phyloP scores from a whole-genome alignment of 2,329 filamentous ascomycete species.

The Aspergillus quadrilineatus region DNA sequence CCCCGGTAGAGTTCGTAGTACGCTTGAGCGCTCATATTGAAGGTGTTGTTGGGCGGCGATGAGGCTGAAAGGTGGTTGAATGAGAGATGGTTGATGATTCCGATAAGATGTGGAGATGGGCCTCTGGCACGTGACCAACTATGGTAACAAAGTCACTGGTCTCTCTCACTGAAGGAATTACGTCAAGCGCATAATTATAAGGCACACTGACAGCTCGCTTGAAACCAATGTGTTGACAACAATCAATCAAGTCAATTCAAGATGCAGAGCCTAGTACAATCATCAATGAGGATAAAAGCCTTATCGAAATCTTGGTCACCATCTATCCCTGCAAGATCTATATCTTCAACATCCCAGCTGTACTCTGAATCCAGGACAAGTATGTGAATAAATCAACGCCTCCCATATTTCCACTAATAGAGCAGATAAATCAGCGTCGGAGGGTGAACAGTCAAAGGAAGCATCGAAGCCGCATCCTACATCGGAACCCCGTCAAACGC shows the following conservation, averaged over 20 bases:
- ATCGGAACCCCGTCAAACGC: slow-evolving; percentile 11
- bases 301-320: background rate
- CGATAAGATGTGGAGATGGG: slow-evolving; percentile 3
- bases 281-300: background rate
- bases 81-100: background rate
- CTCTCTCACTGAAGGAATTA: too few relatives aligned
- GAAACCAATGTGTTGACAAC: background rate
- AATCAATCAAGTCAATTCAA: background rate
- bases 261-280: background rate
- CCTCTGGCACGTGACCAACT: too few relatives aligned
- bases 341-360: background rate
- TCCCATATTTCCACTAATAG: background rate
- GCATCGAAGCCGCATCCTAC: slow-evolving; percentile 2
- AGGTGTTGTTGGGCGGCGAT: slow-evolving; percentile 1
- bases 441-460: background rate
- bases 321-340: background rate
- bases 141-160: too few relatives aligned
- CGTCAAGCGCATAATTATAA: too few relatives aligned
- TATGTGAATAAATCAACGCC: background rate
- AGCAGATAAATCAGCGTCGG: background rate
- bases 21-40: slow-evolving; percentile 52
- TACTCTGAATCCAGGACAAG: background rate
- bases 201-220: too few relatives aligned
- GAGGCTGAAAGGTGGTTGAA: slow-evolving; percentile 13
- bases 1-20: slow-evolving; percentile 97